Evolutionary conservation across 2,329 filamentous ascomycete genomes (phyloP), one percentile per base, ranked within the genome.

Genomic region (Cladosporium halotolerans): DNA sequence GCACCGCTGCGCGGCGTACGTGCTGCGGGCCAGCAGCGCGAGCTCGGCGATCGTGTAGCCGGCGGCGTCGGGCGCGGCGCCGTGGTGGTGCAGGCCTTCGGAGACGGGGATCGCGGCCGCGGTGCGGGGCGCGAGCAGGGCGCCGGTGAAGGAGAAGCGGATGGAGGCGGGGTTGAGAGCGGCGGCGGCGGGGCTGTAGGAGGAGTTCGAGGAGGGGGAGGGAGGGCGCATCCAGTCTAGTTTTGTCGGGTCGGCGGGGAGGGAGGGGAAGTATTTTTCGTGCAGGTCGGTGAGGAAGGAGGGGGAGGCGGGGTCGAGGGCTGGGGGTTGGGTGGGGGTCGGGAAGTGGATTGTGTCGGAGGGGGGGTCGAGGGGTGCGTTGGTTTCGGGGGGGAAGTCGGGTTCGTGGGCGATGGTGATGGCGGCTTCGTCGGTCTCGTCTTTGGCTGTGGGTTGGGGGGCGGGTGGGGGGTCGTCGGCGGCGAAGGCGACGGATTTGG

Each of bases 41-140:
- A 99, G 77, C 70, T 99, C 93, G 0, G 84, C 82, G 31, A 99
- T 81, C 0, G 93, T 97, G 71, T 99, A 99, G 0, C 93, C 93
- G 0, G 93, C 93, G 1, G 91, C 89, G 70, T 95, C 89, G 13
- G 93, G 93, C 1, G 92, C 91, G 55, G 91, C 83, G 58, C 87
- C 90, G 68, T 99, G 93, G 69, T 99, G 92, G 69, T 99, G 93
- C 11, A 99, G 78, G 0, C 93, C 93, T 55, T 85, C 81, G 10
- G 83, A 84, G 1, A 82, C 82, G 4, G 92, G 88, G 23, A 97
- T 83, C 2, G 80, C 76, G 52, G 90, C 79, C 23, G 89, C 84
- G 33, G 83, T 79, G 45, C 82, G 79, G 0, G 93, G 93, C 0
- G 92, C 83, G 10, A 99, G 78, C 2, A 99, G 78, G 0, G 79